Percentiles rank a stretch among this genome's conserved stretches.
phyloP scores from a whole-genome alignment of 176 grass and related monocot genomes.

The Aegilops speltoides region DNA sequence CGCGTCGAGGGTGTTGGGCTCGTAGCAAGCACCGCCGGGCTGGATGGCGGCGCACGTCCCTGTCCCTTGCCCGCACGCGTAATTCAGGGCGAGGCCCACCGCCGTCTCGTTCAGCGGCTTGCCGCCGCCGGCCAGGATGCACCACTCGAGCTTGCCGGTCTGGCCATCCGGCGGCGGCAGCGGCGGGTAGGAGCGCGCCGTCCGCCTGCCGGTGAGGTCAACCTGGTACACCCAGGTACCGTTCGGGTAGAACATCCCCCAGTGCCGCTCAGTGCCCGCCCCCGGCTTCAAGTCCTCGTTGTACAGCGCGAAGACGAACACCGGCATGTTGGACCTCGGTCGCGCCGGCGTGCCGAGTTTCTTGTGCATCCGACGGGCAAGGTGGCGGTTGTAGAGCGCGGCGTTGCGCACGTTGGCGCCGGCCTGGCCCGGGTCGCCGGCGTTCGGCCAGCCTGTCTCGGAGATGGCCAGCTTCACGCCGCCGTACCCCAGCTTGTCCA shows the following conservation, averaged over 20 bases:
- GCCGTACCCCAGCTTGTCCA: conserved; percentile 44
- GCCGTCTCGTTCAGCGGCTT: conserved; percentile 31
- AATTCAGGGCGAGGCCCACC: conserved; percentile 31
- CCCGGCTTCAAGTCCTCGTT: conserved; percentile 63
- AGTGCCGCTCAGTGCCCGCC: conserved; percentile 51
- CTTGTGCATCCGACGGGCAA: conserved; percentile 36
- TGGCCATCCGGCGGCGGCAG: not conserved
- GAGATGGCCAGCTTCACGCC: conserved; percentile 47
- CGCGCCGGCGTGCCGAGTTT: conserved; percentile 46
- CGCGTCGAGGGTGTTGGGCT: conserved; percentile 24
- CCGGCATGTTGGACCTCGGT: conserved; percentile 34
- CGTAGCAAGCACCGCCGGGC: conserved; percentile 41
- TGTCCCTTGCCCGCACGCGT: conserved; percentile 61
- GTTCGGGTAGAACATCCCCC: conserved; percentile 63
- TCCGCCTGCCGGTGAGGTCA: conserved; percentile 43
- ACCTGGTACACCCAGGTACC: conserved; percentile 40
- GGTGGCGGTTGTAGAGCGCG: conserved; percentile 56
- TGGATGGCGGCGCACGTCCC: conserved; percentile 53
- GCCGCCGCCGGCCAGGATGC: conserved; percentile 30
- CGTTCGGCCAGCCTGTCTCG: conserved; percentile 72
- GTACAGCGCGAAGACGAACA: conserved; percentile 65
- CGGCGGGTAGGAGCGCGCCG: not conserved
- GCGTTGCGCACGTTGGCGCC: conserved; percentile 57
- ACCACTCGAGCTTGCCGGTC: conserved; percentile 38
- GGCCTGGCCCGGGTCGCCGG: conserved; percentile 29